Evolutionary conservation across 768 basidiomycete genomes (phyloP).

Genomic region (Kwoniella botswanensis): DNA sequence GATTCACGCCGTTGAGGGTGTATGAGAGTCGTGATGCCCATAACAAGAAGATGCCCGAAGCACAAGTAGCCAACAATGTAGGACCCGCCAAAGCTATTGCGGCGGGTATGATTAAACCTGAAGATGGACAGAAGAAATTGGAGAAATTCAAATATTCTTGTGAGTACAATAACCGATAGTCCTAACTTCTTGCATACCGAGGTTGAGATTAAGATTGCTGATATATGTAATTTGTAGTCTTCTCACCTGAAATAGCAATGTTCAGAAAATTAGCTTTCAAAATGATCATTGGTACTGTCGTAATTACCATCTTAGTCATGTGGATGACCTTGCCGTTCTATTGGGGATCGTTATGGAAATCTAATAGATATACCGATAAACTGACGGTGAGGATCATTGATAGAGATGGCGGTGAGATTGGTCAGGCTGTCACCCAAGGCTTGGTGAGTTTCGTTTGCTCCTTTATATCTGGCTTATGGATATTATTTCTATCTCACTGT

Average conservation of each 20-base stretch:
- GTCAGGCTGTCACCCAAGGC: conserved; percentile 52
- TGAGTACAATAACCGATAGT: conserved; percentile 1
- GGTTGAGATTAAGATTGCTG: not conserved
- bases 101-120: conserved; percentile 4
- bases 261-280: conserved; percentile 48
- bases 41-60: conserved; percentile 9
- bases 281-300: conserved; percentile 54
- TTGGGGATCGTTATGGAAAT: conserved; percentile 58
- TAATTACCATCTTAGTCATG: conserved; percentile 59
- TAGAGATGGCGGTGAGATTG: conserved; percentile 59
- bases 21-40: conserved; percentile 4
- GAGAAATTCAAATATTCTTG: conserved; percentile 27
- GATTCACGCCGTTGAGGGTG: conserved; percentile 6
- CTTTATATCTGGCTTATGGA: not conserved
- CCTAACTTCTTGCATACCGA: not conserved
- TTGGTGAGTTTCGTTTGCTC: conserved; percentile 41
- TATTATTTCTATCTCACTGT: no score
- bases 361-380: conserved; percentile 54
- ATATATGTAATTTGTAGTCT: conserved; percentile 31
- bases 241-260: conserved; percentile 37
- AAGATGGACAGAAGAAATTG: conserved; percentile 13
- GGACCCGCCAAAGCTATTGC: conserved; percentile 6
- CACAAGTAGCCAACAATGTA: conserved; percentile 11
- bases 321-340: conserved; percentile 61
- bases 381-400: conserved; percentile 61